Percentiles rank a stretch among this genome's conserved stretches.
These are phyloP conservation scores for Fomitopsis schrenkii DNA, from an alignment of 1,284 basidiomycete species.

Conservation along the genomic window DNA sequence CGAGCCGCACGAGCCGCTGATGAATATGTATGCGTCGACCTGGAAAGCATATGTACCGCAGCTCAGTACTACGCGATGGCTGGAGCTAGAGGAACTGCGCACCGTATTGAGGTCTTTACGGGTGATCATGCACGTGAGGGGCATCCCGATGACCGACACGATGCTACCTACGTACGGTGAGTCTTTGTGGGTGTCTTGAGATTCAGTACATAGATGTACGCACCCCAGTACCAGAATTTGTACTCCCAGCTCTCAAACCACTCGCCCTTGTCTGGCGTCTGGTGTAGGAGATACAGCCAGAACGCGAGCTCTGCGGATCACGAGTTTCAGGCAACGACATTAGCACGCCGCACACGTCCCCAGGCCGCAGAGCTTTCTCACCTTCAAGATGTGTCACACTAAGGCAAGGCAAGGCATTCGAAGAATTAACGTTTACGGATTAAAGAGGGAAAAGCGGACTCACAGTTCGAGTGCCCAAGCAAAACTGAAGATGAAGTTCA, in stretches of 20 bases:
- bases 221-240: slow-evolving; percentile 35
- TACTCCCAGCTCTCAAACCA: slow-evolving; percentile 57
- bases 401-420: not conserved
- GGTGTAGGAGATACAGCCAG: slow-evolving; percentile 73
- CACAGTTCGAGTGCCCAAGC: slow-evolving; percentile 74
- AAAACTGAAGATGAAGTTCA: slow-evolving; percentile 62
- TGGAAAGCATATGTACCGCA: slow-evolving; percentile 20
- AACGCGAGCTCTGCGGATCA: slow-evolving; percentile 57
- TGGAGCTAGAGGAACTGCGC: slow-evolving; percentile 15
- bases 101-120: slow-evolving; percentile 54
- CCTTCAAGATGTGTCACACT: slow-evolving; percentile 83
- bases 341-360: not conserved
- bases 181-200: not conserved
- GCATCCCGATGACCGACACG: slow-evolving; percentile 61
- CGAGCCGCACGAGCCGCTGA: slow-evolving; percentile 60
- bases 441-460: slow-evolving; percentile 18
- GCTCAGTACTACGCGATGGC: not conserved
- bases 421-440: not conserved
- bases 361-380: slow-evolving; percentile 16
- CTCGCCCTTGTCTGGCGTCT: slow-evolving; percentile 58
- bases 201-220: slow-evolving; percentile 10
- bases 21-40: slow-evolving; percentile 67
- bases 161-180: slow-evolving; percentile 45
- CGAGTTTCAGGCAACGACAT: not conserved
- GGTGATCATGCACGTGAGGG: slow-evolving; percentile 55